phyloP scores from a whole-genome alignment of 1,139 yeast genomes.

The Taphrina pruni region DNA sequence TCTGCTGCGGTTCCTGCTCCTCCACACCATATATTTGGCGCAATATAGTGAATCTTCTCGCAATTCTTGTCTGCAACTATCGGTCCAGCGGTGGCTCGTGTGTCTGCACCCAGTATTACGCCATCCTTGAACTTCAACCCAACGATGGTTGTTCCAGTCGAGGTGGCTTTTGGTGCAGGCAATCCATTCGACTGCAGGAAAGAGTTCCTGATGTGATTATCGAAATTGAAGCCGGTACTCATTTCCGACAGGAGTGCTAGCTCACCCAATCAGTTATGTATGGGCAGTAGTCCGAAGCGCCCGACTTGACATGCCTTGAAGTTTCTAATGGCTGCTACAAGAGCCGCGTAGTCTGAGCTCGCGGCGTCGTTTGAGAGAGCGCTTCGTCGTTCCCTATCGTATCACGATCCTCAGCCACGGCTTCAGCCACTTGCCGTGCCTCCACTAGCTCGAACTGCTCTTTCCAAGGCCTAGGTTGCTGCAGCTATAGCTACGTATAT shows the following conservation, averaged over 20 bases:
- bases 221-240: constrained; percentile 42
- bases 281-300: no score
- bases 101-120: constrained; percentile 85
- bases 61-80: constrained; percentile 98
- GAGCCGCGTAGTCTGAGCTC: constrained; percentile 2
- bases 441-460: not conserved
- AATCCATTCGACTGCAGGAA: constrained; percentile 57
- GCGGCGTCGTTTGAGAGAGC: no score
- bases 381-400: not conserved
- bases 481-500: no score
- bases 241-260: not conserved
- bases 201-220: constrained; percentile 40
- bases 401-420: not conserved
- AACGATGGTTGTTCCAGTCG: constrained; percentile 98
- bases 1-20: constrained; percentile 99
- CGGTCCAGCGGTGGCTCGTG: constrained; percentile 94
- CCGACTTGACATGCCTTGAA: no score
- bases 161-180: constrained; percentile 83
- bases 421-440: not conserved
- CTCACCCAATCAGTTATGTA: no score
- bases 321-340: not conserved
- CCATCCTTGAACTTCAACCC: constrained; percentile 93
- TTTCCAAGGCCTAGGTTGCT: no score
- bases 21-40: constrained; percentile 86
- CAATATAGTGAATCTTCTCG: constrained; percentile 88